Evolutionary conservation across 257 asterid genomes (phyloP).

Genomic region (Petunia secreta): DNA sequence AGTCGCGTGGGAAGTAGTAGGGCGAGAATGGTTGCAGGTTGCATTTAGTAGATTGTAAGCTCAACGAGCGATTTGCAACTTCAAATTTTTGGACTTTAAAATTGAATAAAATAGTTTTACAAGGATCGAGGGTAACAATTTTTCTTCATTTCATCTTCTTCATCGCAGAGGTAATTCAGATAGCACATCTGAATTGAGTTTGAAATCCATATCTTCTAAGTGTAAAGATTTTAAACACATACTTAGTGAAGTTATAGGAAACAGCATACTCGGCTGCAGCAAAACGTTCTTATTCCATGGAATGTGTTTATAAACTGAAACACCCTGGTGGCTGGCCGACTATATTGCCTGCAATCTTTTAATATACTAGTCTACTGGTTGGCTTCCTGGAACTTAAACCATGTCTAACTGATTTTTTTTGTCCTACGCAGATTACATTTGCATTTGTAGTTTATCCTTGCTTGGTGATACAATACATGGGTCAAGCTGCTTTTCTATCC

Average conservation of each 20-base stretch:
- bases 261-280: background rate
- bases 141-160: background rate
- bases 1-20: background rate
- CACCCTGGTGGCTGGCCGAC: background rate
- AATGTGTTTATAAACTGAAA: background rate
- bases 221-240: background rate
- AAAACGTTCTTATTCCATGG: background rate
- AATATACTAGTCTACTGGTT: background rate
- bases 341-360: background rate
- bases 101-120: background rate
- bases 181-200: background rate
- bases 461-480: slow-evolving; percentile 91
- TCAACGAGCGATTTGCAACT: background rate
- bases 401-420: slow-evolving; percentile 25
- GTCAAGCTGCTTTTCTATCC: slow-evolving; percentile 95
- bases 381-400: slow-evolving; percentile 3
- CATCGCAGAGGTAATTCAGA: slow-evolving; percentile 6
- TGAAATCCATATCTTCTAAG: background rate
- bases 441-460: slow-evolving; percentile 76
- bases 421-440: slow-evolving; percentile 70
- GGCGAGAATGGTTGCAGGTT: background rate
- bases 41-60: background rate
- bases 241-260: background rate
- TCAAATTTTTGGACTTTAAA: background rate
- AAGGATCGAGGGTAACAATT: slow-evolving; percentile 5